Conservation (phyloP, 345 rosid genomes). For the Clarkia xantiana region DNA sequence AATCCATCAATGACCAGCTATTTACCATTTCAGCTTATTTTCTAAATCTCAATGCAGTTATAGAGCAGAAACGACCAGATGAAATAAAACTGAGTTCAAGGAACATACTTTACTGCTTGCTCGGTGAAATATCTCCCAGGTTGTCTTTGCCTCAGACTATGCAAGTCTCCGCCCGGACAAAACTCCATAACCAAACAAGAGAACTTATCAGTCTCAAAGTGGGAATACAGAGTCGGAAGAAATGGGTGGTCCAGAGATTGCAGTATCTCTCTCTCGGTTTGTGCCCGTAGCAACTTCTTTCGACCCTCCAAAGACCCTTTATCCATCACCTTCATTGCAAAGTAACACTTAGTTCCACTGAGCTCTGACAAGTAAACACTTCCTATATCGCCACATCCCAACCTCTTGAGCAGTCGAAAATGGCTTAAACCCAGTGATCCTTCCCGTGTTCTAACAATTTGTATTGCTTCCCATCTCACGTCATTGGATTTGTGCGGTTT, state of each 20-base stretch:
- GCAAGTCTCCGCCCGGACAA: constrained; percentile 23
- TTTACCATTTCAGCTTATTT: no score
- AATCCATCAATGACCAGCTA: no score
- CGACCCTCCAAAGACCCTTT: constrained; percentile 5
- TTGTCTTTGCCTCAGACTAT: constrained; percentile 22
- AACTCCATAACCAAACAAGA: constrained; percentile 25
- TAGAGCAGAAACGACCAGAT: no score
- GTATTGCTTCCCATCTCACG: constrained; percentile 7
- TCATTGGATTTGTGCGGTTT: constrained; percentile 9
- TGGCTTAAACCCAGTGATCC: constrained; percentile 7
- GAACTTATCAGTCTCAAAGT: constrained; percentile 24
- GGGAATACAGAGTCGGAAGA: constrained; percentile 19
- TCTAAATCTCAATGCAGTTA: no score
- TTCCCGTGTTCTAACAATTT: constrained; percentile 2
- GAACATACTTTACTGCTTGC: constrained; percentile 17
- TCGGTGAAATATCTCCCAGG: constrained; percentile 15
- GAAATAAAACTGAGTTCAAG: no score
- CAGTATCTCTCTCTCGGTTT: constrained; percentile 24
- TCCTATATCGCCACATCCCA: constrained; percentile 9
- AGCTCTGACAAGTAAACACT: constrained; percentile 8
- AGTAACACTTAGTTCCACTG: constrained; percentile 6
- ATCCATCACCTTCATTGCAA: constrained; percentile 12
- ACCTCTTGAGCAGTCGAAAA: constrained; percentile 1
- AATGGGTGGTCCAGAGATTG: constrained; percentile 23
- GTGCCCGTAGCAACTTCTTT: constrained; percentile 12